Evolutionary conservation across 2,329 filamentous ascomycete genomes (phyloP), one percentile per base, ranked within the genome.

Genomic region (Ustulina deusta): DNA sequence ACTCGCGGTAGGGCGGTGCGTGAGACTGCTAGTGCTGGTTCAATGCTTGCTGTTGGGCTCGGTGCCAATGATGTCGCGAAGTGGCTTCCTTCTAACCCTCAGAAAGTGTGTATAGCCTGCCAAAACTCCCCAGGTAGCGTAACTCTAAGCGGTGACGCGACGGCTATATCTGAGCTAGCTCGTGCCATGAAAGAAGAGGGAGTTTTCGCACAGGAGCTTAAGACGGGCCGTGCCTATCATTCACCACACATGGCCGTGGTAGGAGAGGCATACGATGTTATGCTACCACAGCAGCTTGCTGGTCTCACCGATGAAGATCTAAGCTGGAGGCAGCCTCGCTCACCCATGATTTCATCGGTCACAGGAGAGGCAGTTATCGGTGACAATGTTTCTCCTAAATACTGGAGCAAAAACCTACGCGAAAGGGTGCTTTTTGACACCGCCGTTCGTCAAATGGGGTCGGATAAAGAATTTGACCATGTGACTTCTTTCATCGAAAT

Each of bases 141-240:
- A 20, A 78, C 85, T 17, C 83, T 84, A 54, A 83, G 83, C 25
- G 83, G 84, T 10, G 81, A 85, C 6, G 82, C 82, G 10, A 81
- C 80, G 36, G 83, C 80, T 1, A 61, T 82, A 40, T 78, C 81
- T 71, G 76, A 76, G 1, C 74, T 86, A 3, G 80, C 78, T 69
- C 76, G 79, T 48, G 70, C 79, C 3, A 72, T 82, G 57, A 81
- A 81, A 38, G 81, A 80, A 10, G 75, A 79, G 22, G 79, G 83
- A 20, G 82, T 84, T 62, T 85, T 85, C 38, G 85, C 83, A 0
- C 83, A 84, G 2, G 80, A 81, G 0, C 75, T 79, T 52, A 78
- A 79, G 13, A 85, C 85, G 52, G 78, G 76, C 1, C 76, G 76
- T 11, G 79, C 85, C 0, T 79, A 79, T 2, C 76, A 79, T 25